Percentiles rank a stretch among this genome's conserved stretches.
These are phyloP conservation scores for Botrytis sinoallii DNA, from an alignment of 2,329 filamentous ascomycete genomes.

Conservation along the genomic window DNA sequence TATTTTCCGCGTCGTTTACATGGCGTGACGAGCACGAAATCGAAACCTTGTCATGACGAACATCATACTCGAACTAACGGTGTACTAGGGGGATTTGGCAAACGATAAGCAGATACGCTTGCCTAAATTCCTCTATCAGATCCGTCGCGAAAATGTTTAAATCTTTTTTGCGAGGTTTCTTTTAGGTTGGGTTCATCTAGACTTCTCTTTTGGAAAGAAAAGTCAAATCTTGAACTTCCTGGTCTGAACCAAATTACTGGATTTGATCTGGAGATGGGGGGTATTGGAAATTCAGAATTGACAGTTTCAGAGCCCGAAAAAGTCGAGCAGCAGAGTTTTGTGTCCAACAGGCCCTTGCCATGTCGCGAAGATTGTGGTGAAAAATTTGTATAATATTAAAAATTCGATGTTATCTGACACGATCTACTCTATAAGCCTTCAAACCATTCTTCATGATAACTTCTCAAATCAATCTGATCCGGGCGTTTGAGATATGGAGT, in stretches of 20 bases:
- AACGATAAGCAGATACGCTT: not conserved
- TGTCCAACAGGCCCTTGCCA: not conserved
- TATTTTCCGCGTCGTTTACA: constrained; percentile 2
- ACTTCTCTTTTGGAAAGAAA: not conserved
- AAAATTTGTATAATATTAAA: not conserved
- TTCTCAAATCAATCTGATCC: constrained; percentile 55
- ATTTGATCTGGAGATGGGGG: not conserved
- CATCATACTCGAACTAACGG: not conserved
- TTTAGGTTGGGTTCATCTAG: not conserved
- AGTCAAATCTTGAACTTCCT: not conserved
- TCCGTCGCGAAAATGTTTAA: no score
- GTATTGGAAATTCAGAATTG: not conserved
- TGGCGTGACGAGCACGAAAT: constrained; percentile 19
- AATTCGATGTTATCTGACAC: not conserved
- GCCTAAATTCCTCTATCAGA: not conserved
- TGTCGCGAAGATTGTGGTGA: no score
- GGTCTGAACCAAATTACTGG: not conserved
- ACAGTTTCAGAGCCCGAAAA: no score
- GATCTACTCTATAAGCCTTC: constrained; percentile 32
- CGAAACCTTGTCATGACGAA: constrained; percentile 16
- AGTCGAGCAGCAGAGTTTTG: not conserved
- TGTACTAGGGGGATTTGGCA: not conserved
- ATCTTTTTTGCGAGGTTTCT: no score
- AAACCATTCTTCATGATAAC: constrained; percentile 69
- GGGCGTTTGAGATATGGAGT: constrained; percentile 60